Percentiles rank a stretch among this genome's conserved stretches.
Conservation (phyloP, 352 stramenopile genomes). For the Detonula confervacea region DNA sequence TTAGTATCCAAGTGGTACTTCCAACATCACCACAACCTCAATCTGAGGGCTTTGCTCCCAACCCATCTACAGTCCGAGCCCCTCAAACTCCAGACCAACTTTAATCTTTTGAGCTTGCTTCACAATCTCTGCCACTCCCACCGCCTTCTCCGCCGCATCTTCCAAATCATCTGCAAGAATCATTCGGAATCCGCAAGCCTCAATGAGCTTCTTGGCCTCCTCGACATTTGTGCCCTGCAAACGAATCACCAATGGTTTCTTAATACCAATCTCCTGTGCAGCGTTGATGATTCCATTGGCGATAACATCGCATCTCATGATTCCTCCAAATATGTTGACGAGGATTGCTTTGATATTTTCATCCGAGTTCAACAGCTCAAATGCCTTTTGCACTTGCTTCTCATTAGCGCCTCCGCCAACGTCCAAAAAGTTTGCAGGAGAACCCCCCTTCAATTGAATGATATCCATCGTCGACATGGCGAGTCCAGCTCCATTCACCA, state of each 20-base stretch:
- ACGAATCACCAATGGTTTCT: conserved; percentile 98
- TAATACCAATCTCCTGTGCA: conserved; percentile 94
- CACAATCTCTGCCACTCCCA: conserved; percentile 81
- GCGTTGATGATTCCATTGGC: conserved; percentile 94
- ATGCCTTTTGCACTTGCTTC: conserved; percentile 87
- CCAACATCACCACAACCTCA: too few relatives aligned
- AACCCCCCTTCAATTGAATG: conserved; percentile 97
- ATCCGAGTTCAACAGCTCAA: conserved; percentile 91
- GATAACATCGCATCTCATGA: conserved; percentile 99
- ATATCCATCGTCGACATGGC: conserved; percentile 99
- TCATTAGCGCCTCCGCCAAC: conserved; percentile 95
- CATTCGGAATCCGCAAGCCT: conserved; percentile 92
- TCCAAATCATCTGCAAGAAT: conserved; percentile 93
- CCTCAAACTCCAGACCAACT: conserved; percentile 76
- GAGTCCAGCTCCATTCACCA: conserved; percentile 98
- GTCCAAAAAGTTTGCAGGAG: conserved; percentile 98
- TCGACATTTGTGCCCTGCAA: conserved; percentile 98
- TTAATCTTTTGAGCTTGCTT: conserved; percentile 75
- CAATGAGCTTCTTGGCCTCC: conserved; percentile 92
- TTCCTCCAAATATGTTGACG: conserved; percentile 99
- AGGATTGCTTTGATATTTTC: conserved; percentile 96
- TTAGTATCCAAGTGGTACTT: too few relatives aligned
- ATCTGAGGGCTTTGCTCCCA: not conserved
- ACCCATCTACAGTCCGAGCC: conserved; percentile 58
- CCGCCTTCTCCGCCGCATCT: conserved; percentile 94